Evolutionary conservation across 2,329 filamentous ascomycete genomes (phyloP).

Genomic region (Fusarium drepaniforme): DNA sequence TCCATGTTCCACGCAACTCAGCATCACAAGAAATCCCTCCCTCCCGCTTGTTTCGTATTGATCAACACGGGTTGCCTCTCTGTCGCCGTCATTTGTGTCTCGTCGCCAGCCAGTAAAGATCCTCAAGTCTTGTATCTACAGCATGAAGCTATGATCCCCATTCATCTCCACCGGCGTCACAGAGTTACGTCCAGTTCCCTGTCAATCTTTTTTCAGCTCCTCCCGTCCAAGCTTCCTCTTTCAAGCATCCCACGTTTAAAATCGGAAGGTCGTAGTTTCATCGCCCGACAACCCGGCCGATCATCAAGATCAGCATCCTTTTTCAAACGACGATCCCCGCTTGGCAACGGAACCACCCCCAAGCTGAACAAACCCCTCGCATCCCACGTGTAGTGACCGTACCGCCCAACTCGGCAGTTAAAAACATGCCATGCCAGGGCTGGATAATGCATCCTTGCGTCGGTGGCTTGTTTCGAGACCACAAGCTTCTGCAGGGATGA

Average conservation of each 20-base stretch:
- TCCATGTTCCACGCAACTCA: constrained; percentile 3
- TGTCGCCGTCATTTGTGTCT: neutral
- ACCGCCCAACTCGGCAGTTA: constrained; percentile 4
- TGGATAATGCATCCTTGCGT: constrained; percentile 2
- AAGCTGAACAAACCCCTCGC: neutral
- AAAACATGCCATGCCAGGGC: neutral
- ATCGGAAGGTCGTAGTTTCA: constrained; percentile 1
- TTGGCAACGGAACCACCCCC: constrained; percentile 3
- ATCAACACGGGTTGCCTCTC: constrained; percentile 15
- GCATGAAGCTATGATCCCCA: constrained; percentile 14
- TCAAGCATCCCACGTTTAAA: neutral
- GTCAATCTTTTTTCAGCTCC: constrained; percentile 32
- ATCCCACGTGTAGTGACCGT: neutral
- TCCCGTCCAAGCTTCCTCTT: neutral
- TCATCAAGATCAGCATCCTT: constrained; percentile 7
- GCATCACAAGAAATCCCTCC: neutral
- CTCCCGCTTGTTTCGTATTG: constrained; percentile 21
- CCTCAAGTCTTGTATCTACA: constrained; percentile 21
- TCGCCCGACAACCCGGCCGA: constrained; percentile 11
- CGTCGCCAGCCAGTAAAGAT: neutral
- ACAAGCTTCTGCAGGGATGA: neutral
- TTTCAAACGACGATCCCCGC: constrained; percentile 9
- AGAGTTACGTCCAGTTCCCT: constrained; percentile 12
- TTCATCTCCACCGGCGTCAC: neutral
- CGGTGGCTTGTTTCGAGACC: constrained; percentile 19